Percentiles rank a stretch among this genome's conserved stretches.
Conservation (phyloP, 768 basidiomycete species). For the Phlebiopsis gigantea region DNA sequence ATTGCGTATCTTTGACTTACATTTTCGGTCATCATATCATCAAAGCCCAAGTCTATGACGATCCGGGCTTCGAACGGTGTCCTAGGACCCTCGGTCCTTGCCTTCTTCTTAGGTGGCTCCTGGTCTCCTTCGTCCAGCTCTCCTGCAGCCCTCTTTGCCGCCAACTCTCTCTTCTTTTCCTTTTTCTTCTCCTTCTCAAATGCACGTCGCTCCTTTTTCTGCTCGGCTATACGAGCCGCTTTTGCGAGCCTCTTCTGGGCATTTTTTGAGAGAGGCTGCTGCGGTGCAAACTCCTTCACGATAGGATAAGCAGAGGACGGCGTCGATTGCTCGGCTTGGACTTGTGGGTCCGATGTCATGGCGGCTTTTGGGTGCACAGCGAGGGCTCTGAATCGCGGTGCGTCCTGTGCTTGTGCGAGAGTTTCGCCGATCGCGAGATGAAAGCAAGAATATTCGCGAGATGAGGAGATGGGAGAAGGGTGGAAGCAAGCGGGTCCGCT, state of each 20-base stretch:
- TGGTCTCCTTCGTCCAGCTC: conserved; percentile 47
- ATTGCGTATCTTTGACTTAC: too few relatives aligned
- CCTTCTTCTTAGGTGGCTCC: conserved; percentile 34
- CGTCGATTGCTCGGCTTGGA: neutral
- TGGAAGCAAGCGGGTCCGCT: neutral
- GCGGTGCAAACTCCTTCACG: neutral
- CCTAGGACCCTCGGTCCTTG: conserved; percentile 23
- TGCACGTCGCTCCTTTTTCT: conserved; percentile 70
- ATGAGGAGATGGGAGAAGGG: neutral
- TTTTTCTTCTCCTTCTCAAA: conserved; percentile 74
- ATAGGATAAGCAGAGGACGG: neutral
- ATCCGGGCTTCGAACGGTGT: conserved; percentile 49
- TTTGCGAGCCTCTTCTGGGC: conserved; percentile 74
- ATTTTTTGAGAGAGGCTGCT: conserved; percentile 59
- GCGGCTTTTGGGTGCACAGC: neutral
- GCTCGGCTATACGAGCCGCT: conserved; percentile 55
- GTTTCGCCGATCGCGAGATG: neutral
- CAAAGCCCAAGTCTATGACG: conserved; percentile 87
- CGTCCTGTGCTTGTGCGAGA: neutral
- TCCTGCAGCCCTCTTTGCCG: conserved; percentile 59
- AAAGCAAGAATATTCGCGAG: neutral
- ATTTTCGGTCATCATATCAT: conserved; percentile 90
- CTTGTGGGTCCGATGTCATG: neutral
- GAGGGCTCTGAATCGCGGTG: neutral
- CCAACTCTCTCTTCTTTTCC: conserved; percentile 58